Evolutionary conservation across 2,329 filamentous ascomycete genomes (phyloP).

Genomic region (Trichothecium sympodiale): DNA sequence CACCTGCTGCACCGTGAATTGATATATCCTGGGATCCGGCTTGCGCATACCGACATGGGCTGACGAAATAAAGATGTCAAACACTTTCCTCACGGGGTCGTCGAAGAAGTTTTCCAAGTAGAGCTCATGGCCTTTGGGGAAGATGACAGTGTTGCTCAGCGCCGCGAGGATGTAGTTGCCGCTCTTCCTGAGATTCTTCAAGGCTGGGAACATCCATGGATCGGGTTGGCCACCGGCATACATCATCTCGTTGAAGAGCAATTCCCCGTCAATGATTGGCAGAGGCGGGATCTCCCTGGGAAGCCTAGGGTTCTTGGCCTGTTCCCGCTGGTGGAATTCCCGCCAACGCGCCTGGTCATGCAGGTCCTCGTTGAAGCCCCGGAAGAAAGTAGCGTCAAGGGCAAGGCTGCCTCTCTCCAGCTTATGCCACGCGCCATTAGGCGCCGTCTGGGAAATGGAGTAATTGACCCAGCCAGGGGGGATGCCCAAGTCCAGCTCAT

Average conservation of each 20-base stretch:
- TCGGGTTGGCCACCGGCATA: constrained; percentile 56
- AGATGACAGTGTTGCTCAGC: constrained; percentile 82
- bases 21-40: constrained; percentile 73
- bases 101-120: constrained; percentile 36
- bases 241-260: constrained; percentile 92
- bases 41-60: constrained; percentile 84
- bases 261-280: constrained; percentile 65
- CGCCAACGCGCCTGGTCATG: constrained; percentile 57
- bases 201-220: constrained; percentile 78
- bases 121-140: constrained; percentile 63
- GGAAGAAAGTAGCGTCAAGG: constrained; percentile 66
- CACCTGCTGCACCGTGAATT: constrained; percentile 56
- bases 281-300: constrained; percentile 42
- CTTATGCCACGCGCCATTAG: constrained; percentile 75
- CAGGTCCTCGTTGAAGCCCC: constrained; percentile 65
- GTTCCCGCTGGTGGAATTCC: constrained; percentile 43
- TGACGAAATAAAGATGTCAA: constrained; percentile 81
- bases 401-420: constrained; percentile 76
- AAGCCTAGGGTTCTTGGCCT: constrained; percentile 27
- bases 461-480: constrained; percentile 87
- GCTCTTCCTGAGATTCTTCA: constrained; percentile 54
- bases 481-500: constrained; percentile 66
- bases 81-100: constrained; percentile 52
- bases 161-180: constrained; percentile 66
- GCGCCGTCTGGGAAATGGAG: constrained; percentile 69